phyloP scores from a whole-genome alignment of 176 grass and related monocot species.

The Microstegium vimineum region DNA sequence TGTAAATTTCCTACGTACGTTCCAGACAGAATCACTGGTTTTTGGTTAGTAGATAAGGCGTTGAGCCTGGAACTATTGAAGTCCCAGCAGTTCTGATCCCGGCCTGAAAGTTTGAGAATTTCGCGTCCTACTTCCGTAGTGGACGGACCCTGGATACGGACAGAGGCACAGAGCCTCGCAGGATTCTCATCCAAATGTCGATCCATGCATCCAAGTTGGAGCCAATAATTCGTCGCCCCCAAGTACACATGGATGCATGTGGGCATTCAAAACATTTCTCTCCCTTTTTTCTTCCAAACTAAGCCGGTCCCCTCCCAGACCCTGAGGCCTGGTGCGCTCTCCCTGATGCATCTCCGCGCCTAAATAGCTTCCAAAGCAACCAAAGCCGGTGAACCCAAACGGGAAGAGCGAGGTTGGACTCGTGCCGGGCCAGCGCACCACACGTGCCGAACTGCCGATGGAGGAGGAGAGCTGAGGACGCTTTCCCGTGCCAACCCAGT shows the following conservation, averaged over 20 bases:
- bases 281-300: background rate
- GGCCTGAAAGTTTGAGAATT: background rate
- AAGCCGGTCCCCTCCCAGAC: slow-evolving; percentile 23
- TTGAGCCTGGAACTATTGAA: background rate
- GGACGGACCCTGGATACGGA: slow-evolving; percentile 5
- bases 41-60: background rate
- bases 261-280: slow-evolving; percentile 44
- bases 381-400: background rate
- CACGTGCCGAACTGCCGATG: background rate
- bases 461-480: background rate
- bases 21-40: background rate
- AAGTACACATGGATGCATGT: slow-evolving; percentile 53
- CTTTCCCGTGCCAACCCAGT: background rate
- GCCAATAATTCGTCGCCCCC: slow-evolving; percentile 32
- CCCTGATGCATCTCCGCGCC: too few relatives aligned
- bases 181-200: slow-evolving; percentile 18
- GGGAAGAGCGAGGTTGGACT: background rate
- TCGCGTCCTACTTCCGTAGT: background rate
- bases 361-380: too few relatives aligned
- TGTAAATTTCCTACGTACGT: background rate
- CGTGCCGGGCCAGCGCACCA: slow-evolving; percentile 20
- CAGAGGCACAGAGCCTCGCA: background rate
- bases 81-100: background rate
- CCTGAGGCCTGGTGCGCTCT: background rate
- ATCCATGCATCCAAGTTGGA: slow-evolving; percentile 20